Percentiles rank a stretch among this genome's conserved stretches.
phyloP scores from a whole-genome alignment of 768 basidiomycete genomes.

The Symmetrospora coprosmae region DNA sequence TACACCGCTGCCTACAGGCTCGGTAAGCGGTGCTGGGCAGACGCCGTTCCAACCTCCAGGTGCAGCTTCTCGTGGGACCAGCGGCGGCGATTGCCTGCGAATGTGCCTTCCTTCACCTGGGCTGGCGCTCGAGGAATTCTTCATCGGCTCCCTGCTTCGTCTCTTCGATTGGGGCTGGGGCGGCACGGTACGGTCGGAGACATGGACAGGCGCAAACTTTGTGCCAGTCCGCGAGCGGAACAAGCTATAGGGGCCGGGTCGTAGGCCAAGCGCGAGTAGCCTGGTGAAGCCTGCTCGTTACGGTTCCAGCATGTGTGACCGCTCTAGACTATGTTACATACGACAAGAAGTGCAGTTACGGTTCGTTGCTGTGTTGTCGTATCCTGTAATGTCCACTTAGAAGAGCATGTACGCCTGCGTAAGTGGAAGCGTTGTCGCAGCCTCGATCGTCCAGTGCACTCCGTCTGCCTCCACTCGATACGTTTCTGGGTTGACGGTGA shows the following conservation, averaged over 20 bases:
- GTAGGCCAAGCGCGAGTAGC: no score
- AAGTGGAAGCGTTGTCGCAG: constrained; percentile 39
- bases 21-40: neutral
- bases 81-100: constrained; percentile 30
- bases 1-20: no score
- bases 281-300: no score
- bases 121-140: constrained; percentile 26
- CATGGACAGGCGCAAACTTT: constrained; percentile 4
- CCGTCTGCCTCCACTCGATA: constrained; percentile 57
- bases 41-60: no score
- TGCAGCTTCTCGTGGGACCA: no score
- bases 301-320: no score
- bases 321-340: no score
- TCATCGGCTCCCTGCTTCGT: constrained; percentile 27
- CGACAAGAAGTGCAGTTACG: neutral
- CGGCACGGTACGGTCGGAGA: neutral
- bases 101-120: constrained; percentile 33
- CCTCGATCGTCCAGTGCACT: constrained; percentile 39
- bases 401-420: constrained; percentile 24
- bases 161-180: constrained; percentile 25
- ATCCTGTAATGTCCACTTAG: neutral
- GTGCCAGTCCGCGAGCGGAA: constrained; percentile 1
- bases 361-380: neutral
- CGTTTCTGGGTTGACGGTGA: constrained; percentile 81
- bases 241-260: neutral